Evolutionary conservation across 164 flowering plant genomes (phyloP), one percentile per base, ranked within the genome.

Genomic region (Kalanchoe fedtschenkoi): DNA sequence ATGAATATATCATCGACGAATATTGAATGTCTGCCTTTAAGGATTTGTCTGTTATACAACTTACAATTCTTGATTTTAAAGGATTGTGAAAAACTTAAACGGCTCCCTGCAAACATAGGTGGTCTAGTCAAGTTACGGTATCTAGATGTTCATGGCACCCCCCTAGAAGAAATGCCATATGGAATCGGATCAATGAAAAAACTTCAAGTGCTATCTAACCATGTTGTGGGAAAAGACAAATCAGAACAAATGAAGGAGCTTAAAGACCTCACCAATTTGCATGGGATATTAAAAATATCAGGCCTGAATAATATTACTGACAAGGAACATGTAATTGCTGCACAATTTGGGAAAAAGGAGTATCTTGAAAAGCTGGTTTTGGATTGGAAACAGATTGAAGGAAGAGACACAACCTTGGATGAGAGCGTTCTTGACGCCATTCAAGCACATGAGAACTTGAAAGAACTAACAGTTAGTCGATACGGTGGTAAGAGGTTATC

Each of bases 401-500:
- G 26, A 8, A 5, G 13, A 43, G 8, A 61, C 29, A 17, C 39
- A 22, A 37, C 17, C 8, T 46, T 17, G 10, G 64, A 63, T 6
- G 46, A 26, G n/a, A 7, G 34, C 13, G 57, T 64, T 1, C 58
- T 71, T 5, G 57, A 71, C 6, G n/a, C 7, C 3, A 30, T 66
- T 7, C 41, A 56, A 14, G 61, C 68, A 4, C 62, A 41, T 34
- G 13, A 16, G 15, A 67, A 63, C 6, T 13, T 71, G 37, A 56
- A 64, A 53, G 4, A 28, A 21, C 59, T 71, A 9, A 46, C 17
- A 3, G 38, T 71, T 7, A 1, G 6, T 0, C 3, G 6, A 6
- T 71, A 67, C 24, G 63, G 63, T 2, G 71, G 74, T 42, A 38
- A 26, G 16, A 46, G 33, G 8, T 65, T 71, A 54, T 63, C 71